phyloP scores from a whole-genome alignment of 352 stramenopile species.

The Globisporangium canariense region DNA sequence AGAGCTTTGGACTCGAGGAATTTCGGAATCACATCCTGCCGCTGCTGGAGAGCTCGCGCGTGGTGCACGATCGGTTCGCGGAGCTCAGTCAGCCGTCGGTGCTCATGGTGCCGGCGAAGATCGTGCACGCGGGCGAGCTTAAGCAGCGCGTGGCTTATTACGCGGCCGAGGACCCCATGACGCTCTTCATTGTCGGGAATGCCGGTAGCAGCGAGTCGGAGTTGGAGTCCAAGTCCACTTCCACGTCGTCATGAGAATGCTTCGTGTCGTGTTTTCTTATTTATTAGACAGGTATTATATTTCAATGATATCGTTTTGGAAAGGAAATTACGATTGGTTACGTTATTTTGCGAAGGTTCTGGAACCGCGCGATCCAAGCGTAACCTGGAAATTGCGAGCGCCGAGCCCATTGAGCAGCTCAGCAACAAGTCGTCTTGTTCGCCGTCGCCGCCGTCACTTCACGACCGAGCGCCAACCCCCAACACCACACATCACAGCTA shows the following conservation, averaged over 20 bases:
- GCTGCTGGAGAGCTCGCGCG: slow-evolving; percentile 53
- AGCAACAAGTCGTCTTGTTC: neutral
- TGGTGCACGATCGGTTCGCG: slow-evolving; percentile 48
- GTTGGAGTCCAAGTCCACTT: neutral
- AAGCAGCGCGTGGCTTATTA: slow-evolving; percentile 46
- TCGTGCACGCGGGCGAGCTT: slow-evolving; percentile 27
- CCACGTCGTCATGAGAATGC: neutral
- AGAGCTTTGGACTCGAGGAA: slow-evolving; percentile 76
- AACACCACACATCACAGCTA: neutral
- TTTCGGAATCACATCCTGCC: slow-evolving; percentile 66
- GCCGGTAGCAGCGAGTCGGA: neutral
- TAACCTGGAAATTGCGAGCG: neutral
- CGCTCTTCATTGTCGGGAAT: slow-evolving; percentile 43
- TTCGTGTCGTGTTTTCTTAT: neutral
- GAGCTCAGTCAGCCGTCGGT: slow-evolving; percentile 56
- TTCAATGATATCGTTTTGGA: neutral
- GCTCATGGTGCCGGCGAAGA: slow-evolving; percentile 64
- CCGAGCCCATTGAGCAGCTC: neutral
- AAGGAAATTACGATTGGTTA: neutral
- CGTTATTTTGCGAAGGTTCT: slow-evolving; percentile 15
- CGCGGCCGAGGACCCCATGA: slow-evolving; percentile 60
- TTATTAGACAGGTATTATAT: neutral
- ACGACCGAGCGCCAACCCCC: neutral
- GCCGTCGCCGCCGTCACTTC: neutral
- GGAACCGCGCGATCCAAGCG: slow-evolving; percentile 1